Evolutionary conservation across 164 flowering plant genomes (phyloP), one percentile per base, ranked within the genome.

Genomic region (Macadamia tetraphylla): DNA sequence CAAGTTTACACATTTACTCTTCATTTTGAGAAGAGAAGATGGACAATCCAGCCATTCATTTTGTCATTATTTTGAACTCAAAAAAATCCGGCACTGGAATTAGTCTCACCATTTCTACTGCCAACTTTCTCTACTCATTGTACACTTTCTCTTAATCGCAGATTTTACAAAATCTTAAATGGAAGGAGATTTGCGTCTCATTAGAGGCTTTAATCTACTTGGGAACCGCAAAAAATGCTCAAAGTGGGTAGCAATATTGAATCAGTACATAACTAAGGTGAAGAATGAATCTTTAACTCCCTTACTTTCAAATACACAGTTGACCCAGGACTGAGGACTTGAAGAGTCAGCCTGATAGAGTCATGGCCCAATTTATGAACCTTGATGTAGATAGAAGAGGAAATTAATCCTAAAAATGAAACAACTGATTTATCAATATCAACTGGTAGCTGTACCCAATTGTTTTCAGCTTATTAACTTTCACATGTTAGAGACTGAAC

Each of bases 371-470:
- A 43, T 69, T 69, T 51, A 57, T 35, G 73, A 29, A 58, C 17
- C 40, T 53, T 46, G 29, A 29, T 42, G 53, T 32, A 66, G 71
- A 67, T 67, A 67, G 17, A 69, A 23, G 23, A 51, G 67, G 62
- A 14, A 68, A 58, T 49, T 70, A 67, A 48, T 67, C 43, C 59
- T 23, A 23, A 23, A 62, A 32, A 61, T 64, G 18, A 48, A 43
- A 70, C 65, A 58, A 46, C 51, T 9, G 30, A 63, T 44, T 43
- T n/a, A 58, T 61, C 71, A 48, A 67, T 53, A 51, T 67, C 66
- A 71, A 71, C 48, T 66, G 43, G 51, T 64, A 67, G 71, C 68
- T 75, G 78, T 43, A 67, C 42, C 66, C 62, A 71, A 64, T 63
- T 62, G 35, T 30, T 64, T 59, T 67, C 58, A 67, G 60, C 53